Evolutionary conservation across 257 asterid species (phyloP), one percentile per base, ranked within the genome.

Genomic region (Plantago elongata): DNA sequence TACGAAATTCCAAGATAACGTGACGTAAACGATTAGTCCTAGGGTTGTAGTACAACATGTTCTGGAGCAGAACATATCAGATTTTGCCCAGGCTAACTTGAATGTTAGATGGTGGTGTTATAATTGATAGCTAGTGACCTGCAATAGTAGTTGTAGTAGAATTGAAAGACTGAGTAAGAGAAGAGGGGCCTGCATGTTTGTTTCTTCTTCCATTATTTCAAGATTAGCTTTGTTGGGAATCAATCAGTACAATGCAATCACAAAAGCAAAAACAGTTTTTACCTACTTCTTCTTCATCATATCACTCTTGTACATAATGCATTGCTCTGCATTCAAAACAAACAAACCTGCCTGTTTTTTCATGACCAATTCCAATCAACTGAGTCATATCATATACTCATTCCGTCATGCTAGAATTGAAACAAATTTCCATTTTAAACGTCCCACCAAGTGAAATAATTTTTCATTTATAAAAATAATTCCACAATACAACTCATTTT

Each of bases 361-460:
- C 40, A 34, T 34, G 40, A 72, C 70, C 55, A 29, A 11, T 56
- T 72, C 74, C 66, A 72, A 34, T 73, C 64, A 59, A 40, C 16
- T 17, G 48, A 63, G 27, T 37, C 11, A 49, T 27, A 34, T 34
- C 27, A 22, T 22, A 22, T 22, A 22, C 27, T n/a, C n/a, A n/a
- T n/a, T n/a, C n/a, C n/a, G n/a, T n/a, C n/a, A n/a, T n/a, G n/a
- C n/a, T n/a, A n/a, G n/a, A n/a, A n/a, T n/a, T n/a, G n/a, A n/a
- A n/a, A n/a, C n/a, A n/a, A n/a, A n/a, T n/a, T n/a, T n/a, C n/a
- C n/a, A n/a, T n/a, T n/a, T n/a, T n/a, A n/a, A n/a, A n/a, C n/a
- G n/a, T n/a, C n/a, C n/a, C n/a, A n/a, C n/a, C n/a, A n/a, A n/a
- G n/a, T n/a, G n/a, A n/a, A n/a, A n/a, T n/a, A n/a, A n/a, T n/a